Conservation (phyloP, 169 alveolate species). For the Eimeria acervulina region DNA sequence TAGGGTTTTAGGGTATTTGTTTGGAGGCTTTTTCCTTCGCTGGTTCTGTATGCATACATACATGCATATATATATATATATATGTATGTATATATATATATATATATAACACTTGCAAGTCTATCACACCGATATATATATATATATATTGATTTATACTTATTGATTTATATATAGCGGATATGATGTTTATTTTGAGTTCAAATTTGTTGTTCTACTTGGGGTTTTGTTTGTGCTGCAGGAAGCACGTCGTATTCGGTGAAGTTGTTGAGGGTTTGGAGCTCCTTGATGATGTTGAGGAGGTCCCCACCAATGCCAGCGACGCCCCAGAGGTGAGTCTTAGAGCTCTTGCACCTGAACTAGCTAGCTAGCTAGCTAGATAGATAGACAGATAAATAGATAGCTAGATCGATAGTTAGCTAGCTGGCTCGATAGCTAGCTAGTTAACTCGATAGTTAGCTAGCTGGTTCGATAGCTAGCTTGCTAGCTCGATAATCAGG, state of each 20-base stretch:
- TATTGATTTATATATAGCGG: background rate
- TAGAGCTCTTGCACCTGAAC: background rate
- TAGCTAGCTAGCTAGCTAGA: constrained; percentile 31
- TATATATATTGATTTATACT: background rate
- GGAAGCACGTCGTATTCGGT: constrained; percentile 92
- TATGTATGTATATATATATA: too few species aligned
- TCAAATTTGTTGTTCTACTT: background rate
- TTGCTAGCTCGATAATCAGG: background rate
- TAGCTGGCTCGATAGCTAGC: background rate
- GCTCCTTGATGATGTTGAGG: constrained; percentile 83
- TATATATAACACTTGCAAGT: too few species aligned
- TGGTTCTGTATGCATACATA: too few species aligned
- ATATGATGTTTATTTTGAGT: background rate
- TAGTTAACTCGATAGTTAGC: too few species aligned
- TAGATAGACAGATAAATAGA: too few species aligned
- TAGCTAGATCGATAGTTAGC: too few species aligned
- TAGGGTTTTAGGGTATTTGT: background rate
- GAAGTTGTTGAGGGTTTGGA: constrained; percentile 87
- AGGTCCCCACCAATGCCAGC: constrained; percentile 86
- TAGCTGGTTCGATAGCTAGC: constrained; percentile 25
- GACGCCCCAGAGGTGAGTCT: constrained; percentile 33
- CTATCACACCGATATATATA: too few species aligned
- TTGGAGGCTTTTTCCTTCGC: too few species aligned
- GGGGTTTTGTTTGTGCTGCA: too few species aligned
- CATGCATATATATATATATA: background rate